phyloP scores from a whole-genome alignment of 106 monocot genomes.

The Dioscorea zingiberensis region DNA sequence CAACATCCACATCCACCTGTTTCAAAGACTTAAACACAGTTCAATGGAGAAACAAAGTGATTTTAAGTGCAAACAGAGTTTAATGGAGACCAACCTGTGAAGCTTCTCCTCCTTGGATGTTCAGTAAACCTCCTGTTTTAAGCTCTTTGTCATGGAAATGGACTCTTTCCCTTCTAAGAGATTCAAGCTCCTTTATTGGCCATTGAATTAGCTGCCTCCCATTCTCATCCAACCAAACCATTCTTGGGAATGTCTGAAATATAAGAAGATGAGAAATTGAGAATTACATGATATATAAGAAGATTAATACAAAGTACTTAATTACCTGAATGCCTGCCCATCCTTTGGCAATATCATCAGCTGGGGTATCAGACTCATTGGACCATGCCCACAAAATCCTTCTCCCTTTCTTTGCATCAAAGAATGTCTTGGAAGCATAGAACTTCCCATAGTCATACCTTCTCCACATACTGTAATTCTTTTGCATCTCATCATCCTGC shows the following conservation, averaged over 20 bases:
- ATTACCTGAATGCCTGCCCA: slow-evolving; percentile 83
- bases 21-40: neutral
- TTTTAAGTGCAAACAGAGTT: neutral
- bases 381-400: slow-evolving; percentile 77
- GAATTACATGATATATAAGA: neutral
- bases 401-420: slow-evolving; percentile 42
- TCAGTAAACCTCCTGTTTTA: slow-evolving; percentile 12
- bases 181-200: slow-evolving; percentile 74
- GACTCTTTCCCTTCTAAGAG: slow-evolving; percentile 35
- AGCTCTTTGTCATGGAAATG: slow-evolving; percentile 23
- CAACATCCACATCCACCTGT: slow-evolving; percentile 73
- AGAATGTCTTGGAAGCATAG: slow-evolving; percentile 86
- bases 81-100: slow-evolving; percentile 29
- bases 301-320: neutral
- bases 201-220: slow-evolving; percentile 62
- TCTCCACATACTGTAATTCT: slow-evolving; percentile 38
- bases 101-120: slow-evolving; percentile 37
- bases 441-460: slow-evolving; percentile 82
- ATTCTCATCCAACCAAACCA: slow-evolving; percentile 47
- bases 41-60: neutral
- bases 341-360: slow-evolving; percentile 63
- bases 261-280: too few species aligned
- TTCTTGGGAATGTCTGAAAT: slow-evolving; percentile 58
- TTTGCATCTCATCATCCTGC: slow-evolving; percentile 21
- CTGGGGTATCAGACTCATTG: slow-evolving; percentile 54